Evolutionary conservation across 83 land plant genomes (phyloP), one percentile per base, ranked within the genome.

Genomic region (Isoetes engelmannii): DNA sequence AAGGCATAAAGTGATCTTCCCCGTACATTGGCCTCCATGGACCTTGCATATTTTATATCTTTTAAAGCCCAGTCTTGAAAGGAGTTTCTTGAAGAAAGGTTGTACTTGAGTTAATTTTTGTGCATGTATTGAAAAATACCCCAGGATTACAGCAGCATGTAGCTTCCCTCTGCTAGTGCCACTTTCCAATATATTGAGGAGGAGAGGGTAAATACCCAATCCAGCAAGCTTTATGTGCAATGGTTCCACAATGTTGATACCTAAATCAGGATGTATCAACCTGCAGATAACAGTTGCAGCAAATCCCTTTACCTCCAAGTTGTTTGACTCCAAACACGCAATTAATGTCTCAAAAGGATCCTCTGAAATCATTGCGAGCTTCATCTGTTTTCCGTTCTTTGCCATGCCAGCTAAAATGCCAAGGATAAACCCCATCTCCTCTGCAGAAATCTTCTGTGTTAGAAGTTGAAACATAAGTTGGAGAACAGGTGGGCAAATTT

Each of bases 11-110:
- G 76, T 75, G 41, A 48, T 68, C 71, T 56, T 75, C 8, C 48
- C 54, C 44, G 47, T 75, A 20, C 78, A 75, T 42, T 75, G 71
- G n/a, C 78, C 78, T 10, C 48, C 68, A 75, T 75, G 78, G 19
- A 75, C 78, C 57, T 12, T 71, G 50, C 78, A 75, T 18, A 47
- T n/a, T 56, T 71, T 60, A 47, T 72, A 72, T 68, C 46, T 70
- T 28, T 45, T 45, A 56, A 75, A 48, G 5, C 78, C 78, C 18
- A 75, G 37, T 45, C 56, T 61, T 3, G 78, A 76, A 46, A 75
- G 69, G 15, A 75, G 19, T 13, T 44, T 58, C 7, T 57, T 18
- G 4, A 59, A 46, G 41, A 57, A 61, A 20, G 65, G 61, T 72
- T 46, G 48, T 43, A 64, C 42, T 21, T 60, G 19, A 8, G 63